Percentiles rank a stretch among this genome's conserved stretches.
Evolutionary conservation across 2,329 filamentous ascomycete species (phyloP).

Genomic region (Aspergillus thermomutatus): DNA sequence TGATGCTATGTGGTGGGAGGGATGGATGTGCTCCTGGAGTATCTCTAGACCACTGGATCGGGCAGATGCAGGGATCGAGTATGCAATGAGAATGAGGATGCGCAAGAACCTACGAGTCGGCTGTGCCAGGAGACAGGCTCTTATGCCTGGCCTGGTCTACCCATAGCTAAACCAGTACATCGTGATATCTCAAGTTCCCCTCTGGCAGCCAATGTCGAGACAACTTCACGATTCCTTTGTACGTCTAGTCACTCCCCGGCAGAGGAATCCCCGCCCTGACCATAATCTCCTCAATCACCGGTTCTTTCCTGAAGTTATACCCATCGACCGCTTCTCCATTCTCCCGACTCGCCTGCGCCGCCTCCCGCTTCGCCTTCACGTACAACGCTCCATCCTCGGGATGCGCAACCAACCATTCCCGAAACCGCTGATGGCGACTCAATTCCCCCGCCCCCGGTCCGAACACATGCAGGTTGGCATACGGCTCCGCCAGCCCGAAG

Average conservation of each 20-base stretch:
- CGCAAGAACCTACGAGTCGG: too few species aligned
- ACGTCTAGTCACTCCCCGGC: background rate
- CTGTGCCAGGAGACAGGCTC: too few species aligned
- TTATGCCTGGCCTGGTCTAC: too few species aligned
- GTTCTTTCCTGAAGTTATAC: constrained; percentile 45
- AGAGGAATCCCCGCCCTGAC: constrained; percentile 15
- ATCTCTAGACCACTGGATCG: background rate
- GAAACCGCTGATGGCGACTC: constrained; percentile 44
- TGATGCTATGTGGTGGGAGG: background rate
- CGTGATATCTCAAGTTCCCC: too few species aligned
- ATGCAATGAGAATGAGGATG: background rate
- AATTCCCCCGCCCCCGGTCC: constrained; percentile 43
- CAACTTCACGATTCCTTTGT: too few species aligned
- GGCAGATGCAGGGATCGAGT: background rate
- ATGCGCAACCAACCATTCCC: constrained; percentile 42
- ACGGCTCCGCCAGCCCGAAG: constrained; percentile 37
- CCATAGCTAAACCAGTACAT: too few species aligned
- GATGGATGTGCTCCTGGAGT: background rate
- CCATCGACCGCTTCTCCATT: constrained; percentile 33
- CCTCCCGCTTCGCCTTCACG: constrained; percentile 37
- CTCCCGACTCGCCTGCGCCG: constrained; percentile 26
- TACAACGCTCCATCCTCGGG: constrained; percentile 42
- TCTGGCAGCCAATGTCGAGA: too few species aligned
- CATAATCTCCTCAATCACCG: constrained; percentile 40
- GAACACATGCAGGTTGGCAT: constrained; percentile 51